Evolutionary conservation across 1,284 basidiomycete genomes (phyloP), one percentile per base, ranked within the genome.

Genomic region (Cryptococcus sp.): DNA sequence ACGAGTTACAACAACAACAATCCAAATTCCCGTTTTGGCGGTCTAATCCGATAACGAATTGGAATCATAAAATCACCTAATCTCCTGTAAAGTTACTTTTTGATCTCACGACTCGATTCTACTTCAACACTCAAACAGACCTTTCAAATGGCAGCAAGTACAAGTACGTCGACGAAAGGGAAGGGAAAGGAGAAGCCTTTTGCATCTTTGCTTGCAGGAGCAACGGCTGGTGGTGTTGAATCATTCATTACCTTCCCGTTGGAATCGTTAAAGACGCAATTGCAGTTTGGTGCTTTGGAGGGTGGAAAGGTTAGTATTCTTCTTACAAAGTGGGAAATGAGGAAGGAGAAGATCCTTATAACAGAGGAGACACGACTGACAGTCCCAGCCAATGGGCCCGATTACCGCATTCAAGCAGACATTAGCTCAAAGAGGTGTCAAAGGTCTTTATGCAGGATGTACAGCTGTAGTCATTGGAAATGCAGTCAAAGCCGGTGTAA

Each of bases 141-240:
- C 23, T 23, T n/a, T n/a, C n/a, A n/a, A n/a, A n/a, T n/a, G 38
- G 38, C 38, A 10, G n/a, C 38, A n/a, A n/a, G 10, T 2, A 41
- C 38, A 10, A 10, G 37, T 31, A 37, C 53, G 1, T 31, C 57
- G 10, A 38, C 38, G n/a, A 63, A 63, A 49, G 59, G 62, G 14
- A 63, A 63, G 46, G 59, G 15, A 10, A 60, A 59, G 64, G 89
- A 91, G 72, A 89, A 88, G 61, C 87, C 89, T 0, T 44, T 87
- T 6, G 73, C 73, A 11, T 89, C 89, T 13, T 76, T 95, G 58
- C 78, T 91, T 56, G 95, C 95, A 1, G 95, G 96, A 32, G 84
- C 91, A n/a, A 88, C 88, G 0, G 95, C 95, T 15, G 95, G 96
- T 15, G 93, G 88, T 3, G 82, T 97, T 50, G 95, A 98, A 80